Evolutionary conservation across 331 rosid species (phyloP), one percentile per base, ranked within the genome.

Genomic region (Prunus yedoensis): DNA sequence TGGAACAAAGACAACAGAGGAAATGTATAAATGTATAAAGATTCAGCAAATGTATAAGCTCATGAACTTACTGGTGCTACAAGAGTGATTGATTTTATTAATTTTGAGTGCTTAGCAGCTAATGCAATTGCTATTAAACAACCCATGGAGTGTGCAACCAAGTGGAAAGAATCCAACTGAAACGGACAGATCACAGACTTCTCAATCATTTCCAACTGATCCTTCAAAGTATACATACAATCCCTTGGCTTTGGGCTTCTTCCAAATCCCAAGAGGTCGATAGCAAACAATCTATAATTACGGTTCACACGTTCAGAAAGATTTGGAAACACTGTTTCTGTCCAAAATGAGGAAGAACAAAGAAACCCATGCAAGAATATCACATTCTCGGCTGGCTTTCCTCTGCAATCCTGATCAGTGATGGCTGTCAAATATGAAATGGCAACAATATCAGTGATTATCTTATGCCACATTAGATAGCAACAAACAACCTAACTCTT

Each of bases 141-240:
- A n/a, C 97, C 97, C 97, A 94, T 94, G 41, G 98, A 93, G 66
- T 94, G 98, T 38, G 96, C 97, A 72, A 91, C 98, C 85, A 94
- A 77, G 79, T 94, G 98, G 79, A 94, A 94, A 52, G 86, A 86
- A 66, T 70, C 72, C 83, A 94, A 79, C 54, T 78, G 72, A 78
- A 82, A 82, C n/a, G 88, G 89, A 65, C 47, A 23, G 51, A 87
- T 32, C 70, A 91, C 94, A 27, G 94, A 88, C 77, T 87, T 88
- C 81, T 91, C 96, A 74, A 94, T 85, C 94, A 84, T 90, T 82
- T 89, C 91, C 17, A 88, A 68, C 70, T 94, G 97, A 78, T 94
- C 92, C 84, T 87, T 90, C 86, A 89, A 60, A 10, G 94, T 91
- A 78, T 94, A 94, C 54, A 82, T 75, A 77, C 91, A 88, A 62